Evolutionary conservation across 2,329 filamentous ascomycete species (phyloP).

Genomic region (Pezicula neosporulosa): DNA sequence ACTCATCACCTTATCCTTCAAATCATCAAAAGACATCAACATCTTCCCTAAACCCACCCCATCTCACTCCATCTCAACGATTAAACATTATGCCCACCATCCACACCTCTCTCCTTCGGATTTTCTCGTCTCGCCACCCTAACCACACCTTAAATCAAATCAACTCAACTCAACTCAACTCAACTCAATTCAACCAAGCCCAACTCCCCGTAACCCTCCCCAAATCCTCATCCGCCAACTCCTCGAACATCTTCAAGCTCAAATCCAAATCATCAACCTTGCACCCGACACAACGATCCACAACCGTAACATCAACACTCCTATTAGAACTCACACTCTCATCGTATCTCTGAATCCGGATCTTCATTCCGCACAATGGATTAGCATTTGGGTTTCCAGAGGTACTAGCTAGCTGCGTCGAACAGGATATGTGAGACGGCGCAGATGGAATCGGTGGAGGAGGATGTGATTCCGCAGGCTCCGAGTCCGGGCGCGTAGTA

Average conservation of each 20-base stretch:
- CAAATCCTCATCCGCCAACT: conserved; percentile 41
- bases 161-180: no score
- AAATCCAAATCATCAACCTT: conserved; percentile 37
- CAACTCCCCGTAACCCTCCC: conserved; percentile 34
- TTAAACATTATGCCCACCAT: no score
- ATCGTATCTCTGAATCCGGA: conserved; percentile 54
- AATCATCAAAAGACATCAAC: no score
- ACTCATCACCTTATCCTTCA: no score
- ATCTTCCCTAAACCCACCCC: no score
- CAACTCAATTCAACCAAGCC: conserved; percentile 28
- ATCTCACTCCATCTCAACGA: no score
- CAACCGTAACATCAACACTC: conserved; percentile 59
- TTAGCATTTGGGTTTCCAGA: conserved; percentile 60
- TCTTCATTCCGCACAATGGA: conserved; percentile 61
- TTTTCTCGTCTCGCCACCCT: no score
- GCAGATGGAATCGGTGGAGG: conserved; percentile 54
- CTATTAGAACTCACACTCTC: conserved; percentile 44
- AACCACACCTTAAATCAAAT: no score
- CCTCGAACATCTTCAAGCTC: conserved; percentile 37
- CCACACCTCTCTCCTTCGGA: no score
- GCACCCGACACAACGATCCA: conserved; percentile 55
- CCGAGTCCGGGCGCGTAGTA: conserved; percentile 66
- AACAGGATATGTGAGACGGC: conserved; percentile 66
- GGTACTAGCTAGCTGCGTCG: conserved; percentile 49
- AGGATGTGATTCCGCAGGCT: conserved; percentile 61